A percentile compares a stretch with the other conserved stretches of the same genome.
These are phyloP conservation scores for Sugiyamaella grinbergsii DNA, from an alignment of 1,139 yeast species.

Conservation along the genomic window DNA sequence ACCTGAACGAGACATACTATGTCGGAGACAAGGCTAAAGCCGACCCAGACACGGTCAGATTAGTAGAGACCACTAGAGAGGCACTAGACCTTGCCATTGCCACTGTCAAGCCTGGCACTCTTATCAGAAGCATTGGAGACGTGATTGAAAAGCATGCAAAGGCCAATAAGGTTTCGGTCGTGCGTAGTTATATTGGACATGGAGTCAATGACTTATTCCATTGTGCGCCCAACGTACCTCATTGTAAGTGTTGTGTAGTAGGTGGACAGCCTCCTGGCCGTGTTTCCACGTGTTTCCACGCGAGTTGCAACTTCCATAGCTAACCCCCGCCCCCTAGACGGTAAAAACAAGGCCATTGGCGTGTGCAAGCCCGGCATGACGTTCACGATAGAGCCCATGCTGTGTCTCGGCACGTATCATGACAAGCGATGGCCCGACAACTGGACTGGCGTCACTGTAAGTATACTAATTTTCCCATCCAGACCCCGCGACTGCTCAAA, in stretches of 20 bases:
- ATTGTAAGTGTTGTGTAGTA: constrained; percentile 48
- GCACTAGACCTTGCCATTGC: constrained; percentile 81
- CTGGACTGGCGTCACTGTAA: constrained; percentile 88
- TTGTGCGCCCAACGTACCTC: constrained; percentile 91
- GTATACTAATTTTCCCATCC: neutral
- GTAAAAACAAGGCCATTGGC: constrained; percentile 90
- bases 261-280: too few species aligned
- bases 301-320: neutral
- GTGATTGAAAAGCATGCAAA: constrained; percentile 86
- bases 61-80: constrained; percentile 94
- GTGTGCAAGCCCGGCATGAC: constrained; percentile 95
- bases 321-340: constrained; percentile 40
- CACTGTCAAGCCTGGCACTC: constrained; percentile 86
- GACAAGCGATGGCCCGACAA: constrained; percentile 96
- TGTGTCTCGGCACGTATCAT: constrained; percentile 79
- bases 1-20: constrained; percentile 93
- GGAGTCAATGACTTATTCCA: constrained; percentile 90
- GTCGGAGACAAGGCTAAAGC: constrained; percentile 86
- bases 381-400: constrained; percentile 98
- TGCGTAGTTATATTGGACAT: constrained; percentile 91
- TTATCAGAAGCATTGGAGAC: constrained; percentile 86
- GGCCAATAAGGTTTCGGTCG: constrained; percentile 79
- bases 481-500: neutral
- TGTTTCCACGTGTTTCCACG: neutral
- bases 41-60: constrained; percentile 74